Evolutionary conservation across 2,329 filamentous ascomycete genomes (phyloP).

Genomic region (Chalaropsis thielavioides): DNA sequence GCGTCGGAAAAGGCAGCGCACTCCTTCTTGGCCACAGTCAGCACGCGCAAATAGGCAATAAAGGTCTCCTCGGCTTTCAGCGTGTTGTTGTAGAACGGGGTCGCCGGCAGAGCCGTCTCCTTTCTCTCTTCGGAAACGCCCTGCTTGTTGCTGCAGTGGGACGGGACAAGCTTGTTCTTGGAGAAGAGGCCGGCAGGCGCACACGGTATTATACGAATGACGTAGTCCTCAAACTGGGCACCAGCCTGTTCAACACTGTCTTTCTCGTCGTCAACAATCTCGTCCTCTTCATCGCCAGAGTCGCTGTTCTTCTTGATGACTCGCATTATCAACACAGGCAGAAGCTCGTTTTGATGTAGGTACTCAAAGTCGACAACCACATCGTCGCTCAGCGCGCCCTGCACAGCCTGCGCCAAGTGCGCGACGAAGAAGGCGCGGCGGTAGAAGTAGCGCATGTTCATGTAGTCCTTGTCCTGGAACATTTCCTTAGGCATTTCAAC

Average conservation of each 20-base stretch:
- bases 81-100: slow-evolving; percentile 80
- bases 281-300: slow-evolving; percentile 16
- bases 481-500: slow-evolving; percentile 67
- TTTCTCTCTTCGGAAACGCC: slow-evolving; percentile 33
- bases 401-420: slow-evolving; percentile 58
- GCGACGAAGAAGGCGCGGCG: slow-evolving; percentile 86
- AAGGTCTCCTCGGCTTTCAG: slow-evolving; percentile 64
- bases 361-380: slow-evolving; percentile 44
- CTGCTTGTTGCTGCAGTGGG: slow-evolving; percentile 47
- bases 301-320: slow-evolving; percentile 19
- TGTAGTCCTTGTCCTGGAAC: slow-evolving; percentile 89
- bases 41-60: slow-evolving; percentile 57
- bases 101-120: slow-evolving; percentile 32
- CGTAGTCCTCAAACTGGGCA: slow-evolving; percentile 30
- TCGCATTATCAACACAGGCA: slow-evolving; percentile 47
- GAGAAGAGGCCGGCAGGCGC: slow-evolving; percentile 56
- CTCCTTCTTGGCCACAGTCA: slow-evolving; percentile 54
- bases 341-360: slow-evolving; percentile 59
- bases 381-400: slow-evolving; percentile 37
- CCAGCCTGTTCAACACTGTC: slow-evolving; percentile 18
- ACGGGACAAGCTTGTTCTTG: slow-evolving; percentile 52
- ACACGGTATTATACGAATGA: slow-evolving; percentile 65
- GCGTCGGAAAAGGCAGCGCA: slow-evolving; percentile 67
- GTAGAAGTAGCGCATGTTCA: slow-evolving; percentile 87
- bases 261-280: slow-evolving; percentile 19